Base-by-base conservation (phyloP, 192 early-diverging fungal genomes). In the Coemansia sp. region DNA sequence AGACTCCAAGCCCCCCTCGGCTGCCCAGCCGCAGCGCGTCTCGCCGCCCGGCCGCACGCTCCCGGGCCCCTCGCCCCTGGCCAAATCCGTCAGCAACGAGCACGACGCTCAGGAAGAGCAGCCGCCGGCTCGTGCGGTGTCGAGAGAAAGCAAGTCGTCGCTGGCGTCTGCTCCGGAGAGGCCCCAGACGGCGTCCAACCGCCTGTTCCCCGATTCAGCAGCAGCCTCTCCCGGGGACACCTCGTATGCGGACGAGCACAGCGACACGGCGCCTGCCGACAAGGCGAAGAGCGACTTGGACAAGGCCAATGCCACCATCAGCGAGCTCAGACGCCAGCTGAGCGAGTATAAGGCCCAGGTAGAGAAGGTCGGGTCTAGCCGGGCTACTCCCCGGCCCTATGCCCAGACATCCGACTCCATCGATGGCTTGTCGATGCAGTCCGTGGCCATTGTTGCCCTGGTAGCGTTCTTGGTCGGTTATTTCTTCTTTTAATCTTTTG, bases 371-470 rank as follows among this genome's bases (percentile, higher is more conserved):
- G 55, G 55, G 39, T 15, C 39, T 14, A 11, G 20, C 23, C 20
- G 30, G 40, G 9, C 53, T 28, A n/a, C 28, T 7, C 39, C 13
- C 55, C 61, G 50, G 2, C 35, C 23, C 28, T 21, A 18, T 18
- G 28, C n/a, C 30, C 53, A 23, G 16, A n/a, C 41, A 6, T 55
- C 53, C 0, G 53, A 55, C 28, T 43, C 73, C n/a, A 59, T 79
- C 43, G 86, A 86, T 52, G 84, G 85, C 0, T 82, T 87, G 28
- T 85, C 84, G 23, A 68, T 83, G 28, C 83, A 80, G 53, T 80
- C 84, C 2, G 78, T 89, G 1, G 68, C 68, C 30, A 77, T 79
- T 23, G 80, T 87, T 8, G 83, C 86, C 2, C 41, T 81, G 2
- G 58, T 80, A 33, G 80, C 83, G 11, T 85, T 88, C 67, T 55